Evolutionary conservation across 1,139 yeast genomes (phyloP).

Genomic region (Nakaseomyces nivariensis): DNA sequence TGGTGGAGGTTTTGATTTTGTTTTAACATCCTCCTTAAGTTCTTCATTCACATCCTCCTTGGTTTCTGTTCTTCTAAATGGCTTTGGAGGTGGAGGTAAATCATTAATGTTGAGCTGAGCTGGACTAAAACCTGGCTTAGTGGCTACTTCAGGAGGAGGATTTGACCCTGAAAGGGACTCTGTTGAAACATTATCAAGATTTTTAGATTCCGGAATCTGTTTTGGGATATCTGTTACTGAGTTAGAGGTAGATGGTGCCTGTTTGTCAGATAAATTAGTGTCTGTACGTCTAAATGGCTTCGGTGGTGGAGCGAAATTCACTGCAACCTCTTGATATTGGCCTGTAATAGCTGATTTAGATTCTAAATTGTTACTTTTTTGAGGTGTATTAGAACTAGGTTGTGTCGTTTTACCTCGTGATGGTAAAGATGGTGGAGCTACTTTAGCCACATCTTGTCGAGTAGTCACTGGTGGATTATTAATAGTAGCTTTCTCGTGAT

Average conservation of each 20-base stretch:
- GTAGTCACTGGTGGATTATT: background rate
- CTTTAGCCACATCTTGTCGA: background rate
- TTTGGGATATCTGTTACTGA: background rate
- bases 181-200: too few species aligned
- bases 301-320: constrained; percentile 21
- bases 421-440: background rate
- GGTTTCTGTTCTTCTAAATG: constrained; percentile 4
- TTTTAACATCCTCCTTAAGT: background rate
- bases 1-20: constrained; percentile 1
- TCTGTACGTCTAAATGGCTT: constrained; percentile 8
- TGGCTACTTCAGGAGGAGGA: too few species aligned
- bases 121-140: too few species aligned
- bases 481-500: too few species aligned
- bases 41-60: background rate
- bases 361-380: background rate
- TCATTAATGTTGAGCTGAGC: constrained; percentile 2
- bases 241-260: background rate
- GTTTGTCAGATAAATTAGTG: background rate
- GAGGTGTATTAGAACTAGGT: background rate
- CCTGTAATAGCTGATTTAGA: background rate
- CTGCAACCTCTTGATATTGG: background rate
- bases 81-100: constrained; percentile 20
- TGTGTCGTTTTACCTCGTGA: background rate
- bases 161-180: too few species aligned
- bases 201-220: too few species aligned